These are phyloP conservation scores for Cadophora luteo-olivacea DNA, from an alignment of 2,329 filamentous ascomycete species.

Conservation along the genomic window DNA sequence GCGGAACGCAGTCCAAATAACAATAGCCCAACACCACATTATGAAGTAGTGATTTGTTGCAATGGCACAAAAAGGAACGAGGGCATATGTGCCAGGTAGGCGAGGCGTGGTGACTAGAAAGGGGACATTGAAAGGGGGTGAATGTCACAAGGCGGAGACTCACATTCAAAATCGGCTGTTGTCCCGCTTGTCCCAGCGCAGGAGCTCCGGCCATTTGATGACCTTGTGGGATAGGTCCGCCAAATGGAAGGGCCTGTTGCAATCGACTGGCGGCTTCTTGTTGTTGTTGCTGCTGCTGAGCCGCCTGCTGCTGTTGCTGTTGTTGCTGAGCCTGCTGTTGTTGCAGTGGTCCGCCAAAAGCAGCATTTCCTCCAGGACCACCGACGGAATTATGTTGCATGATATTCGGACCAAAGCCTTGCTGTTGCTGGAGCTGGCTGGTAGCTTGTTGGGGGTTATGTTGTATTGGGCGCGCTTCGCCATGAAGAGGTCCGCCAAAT, in stretches of 20 bases:
- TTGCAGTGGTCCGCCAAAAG: conserved; percentile 70
- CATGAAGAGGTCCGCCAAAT: conserved; percentile 62
- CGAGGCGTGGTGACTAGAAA: not conserved
- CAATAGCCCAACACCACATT: not conserved
- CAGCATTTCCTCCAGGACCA: conserved; percentile 64
- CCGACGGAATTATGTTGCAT: conserved; percentile 58
- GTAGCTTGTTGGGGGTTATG: conserved; percentile 56
- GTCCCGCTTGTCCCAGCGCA: conserved; percentile 71
- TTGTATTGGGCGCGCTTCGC: conserved; percentile 59
- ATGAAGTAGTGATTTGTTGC: not conserved
- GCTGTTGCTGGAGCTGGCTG: conserved; percentile 56
- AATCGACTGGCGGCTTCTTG: conserved; percentile 59
- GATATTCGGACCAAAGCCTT: conserved; percentile 59
- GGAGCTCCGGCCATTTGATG: conserved; percentile 48
- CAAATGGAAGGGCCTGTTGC: conserved; percentile 65
- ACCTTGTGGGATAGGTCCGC: conserved; percentile 49
- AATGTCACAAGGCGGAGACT: conserved; percentile 43
- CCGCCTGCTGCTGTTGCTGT: conserved; percentile 43
- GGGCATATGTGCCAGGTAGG: not conserved
- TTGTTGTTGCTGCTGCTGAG: conserved; percentile 47
- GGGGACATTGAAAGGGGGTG: not conserved
- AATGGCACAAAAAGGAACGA: not conserved
- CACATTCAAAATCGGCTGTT: conserved; percentile 83
- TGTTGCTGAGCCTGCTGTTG: conserved; percentile 43
- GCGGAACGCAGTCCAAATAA: not conserved